Conservation (phyloP, 441 rosid species). For the Adansonia madagascariensis region DNA sequence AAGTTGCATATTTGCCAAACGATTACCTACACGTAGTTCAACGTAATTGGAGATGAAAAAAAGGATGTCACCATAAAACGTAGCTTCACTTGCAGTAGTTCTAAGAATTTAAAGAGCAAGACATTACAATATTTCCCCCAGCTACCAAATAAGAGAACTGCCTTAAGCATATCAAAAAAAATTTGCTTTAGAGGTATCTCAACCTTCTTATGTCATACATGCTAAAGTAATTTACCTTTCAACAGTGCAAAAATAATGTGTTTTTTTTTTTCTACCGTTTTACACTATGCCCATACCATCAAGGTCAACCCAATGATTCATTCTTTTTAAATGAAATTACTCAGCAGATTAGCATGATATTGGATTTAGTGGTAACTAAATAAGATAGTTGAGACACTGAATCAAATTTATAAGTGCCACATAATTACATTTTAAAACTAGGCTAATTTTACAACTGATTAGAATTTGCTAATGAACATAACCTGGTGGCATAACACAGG, state of each 20-base stretch:
- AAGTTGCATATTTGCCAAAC: neutral
- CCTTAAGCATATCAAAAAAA: neutral
- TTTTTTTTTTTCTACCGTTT: neutral
- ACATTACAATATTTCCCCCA: neutral
- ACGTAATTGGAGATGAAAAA: neutral
- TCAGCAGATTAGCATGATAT: neutral
- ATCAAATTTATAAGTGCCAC: neutral
- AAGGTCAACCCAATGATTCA: neutral
- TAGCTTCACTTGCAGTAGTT: neutral
- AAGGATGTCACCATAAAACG: neutral
- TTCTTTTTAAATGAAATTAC: neutral
- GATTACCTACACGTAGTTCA: neutral
- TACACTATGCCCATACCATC: neutral
- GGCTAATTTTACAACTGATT: slow-evolving; percentile 13
- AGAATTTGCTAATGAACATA: neutral
- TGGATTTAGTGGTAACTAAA: neutral
- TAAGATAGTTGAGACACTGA: slow-evolving; percentile 2
- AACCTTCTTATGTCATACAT: neutral
- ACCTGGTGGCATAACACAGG: neutral
- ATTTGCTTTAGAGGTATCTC: neutral
- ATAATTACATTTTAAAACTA: neutral
- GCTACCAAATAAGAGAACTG: neutral
- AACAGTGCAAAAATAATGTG: slow-evolving; percentile 1
- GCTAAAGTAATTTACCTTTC: neutral
- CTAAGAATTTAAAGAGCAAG: neutral